Evolutionary conservation across 2,329 filamentous ascomycete species (phyloP).

Genomic region (Xylariaceae sp.): DNA sequence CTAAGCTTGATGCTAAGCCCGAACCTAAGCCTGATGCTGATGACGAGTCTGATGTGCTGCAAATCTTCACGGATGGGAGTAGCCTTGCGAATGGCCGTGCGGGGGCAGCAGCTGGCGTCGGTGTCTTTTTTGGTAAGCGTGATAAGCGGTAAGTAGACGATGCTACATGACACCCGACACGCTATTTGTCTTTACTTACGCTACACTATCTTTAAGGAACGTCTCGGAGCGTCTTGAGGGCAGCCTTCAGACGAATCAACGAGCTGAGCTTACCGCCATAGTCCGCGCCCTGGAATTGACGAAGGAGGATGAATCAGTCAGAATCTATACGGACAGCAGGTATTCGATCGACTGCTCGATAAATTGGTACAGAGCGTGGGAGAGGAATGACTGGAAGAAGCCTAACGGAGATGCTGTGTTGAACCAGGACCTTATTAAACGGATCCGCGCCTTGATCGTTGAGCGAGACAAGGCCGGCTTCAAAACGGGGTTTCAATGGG

Average conservation of each 20-base stretch:
- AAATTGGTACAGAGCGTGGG: conserved; percentile 77
- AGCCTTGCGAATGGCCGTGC: conserved; percentile 53
- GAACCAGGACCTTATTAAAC: conserved; percentile 79
- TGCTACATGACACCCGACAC: conserved; percentile 14
- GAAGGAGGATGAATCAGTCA: conserved; percentile 61
- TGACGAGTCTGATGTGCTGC: conserved; percentile 35
- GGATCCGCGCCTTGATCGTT: conserved; percentile 66
- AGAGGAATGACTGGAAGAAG: conserved; percentile 69
- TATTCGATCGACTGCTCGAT: conserved; percentile 90
- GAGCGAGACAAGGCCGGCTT: conserved; percentile 58
- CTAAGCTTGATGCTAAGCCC: neutral
- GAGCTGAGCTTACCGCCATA: conserved; percentile 89
- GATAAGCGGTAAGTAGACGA: conserved; percentile 44
- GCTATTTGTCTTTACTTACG: conserved; percentile 8
- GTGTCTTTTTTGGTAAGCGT: conserved; percentile 57
- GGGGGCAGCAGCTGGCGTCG: conserved; percentile 56
- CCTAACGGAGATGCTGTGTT: conserved; percentile 68
- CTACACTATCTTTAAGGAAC: conserved; percentile 41
- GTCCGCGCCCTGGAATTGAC: conserved; percentile 75
- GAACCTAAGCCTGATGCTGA: neutral
- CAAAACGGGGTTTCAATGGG: conserved; percentile 74
- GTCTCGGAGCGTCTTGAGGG: conserved; percentile 73
- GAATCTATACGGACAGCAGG: conserved; percentile 82
- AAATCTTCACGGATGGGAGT: conserved; percentile 62
- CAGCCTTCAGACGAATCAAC: conserved; percentile 82